Percentiles rank a stretch among this genome's conserved stretches.
These are phyloP conservation scores for Hymenoscyphus salicellus DNA, from an alignment of 2,329 filamentous ascomycete genomes.

Conservation along the genomic window DNA sequence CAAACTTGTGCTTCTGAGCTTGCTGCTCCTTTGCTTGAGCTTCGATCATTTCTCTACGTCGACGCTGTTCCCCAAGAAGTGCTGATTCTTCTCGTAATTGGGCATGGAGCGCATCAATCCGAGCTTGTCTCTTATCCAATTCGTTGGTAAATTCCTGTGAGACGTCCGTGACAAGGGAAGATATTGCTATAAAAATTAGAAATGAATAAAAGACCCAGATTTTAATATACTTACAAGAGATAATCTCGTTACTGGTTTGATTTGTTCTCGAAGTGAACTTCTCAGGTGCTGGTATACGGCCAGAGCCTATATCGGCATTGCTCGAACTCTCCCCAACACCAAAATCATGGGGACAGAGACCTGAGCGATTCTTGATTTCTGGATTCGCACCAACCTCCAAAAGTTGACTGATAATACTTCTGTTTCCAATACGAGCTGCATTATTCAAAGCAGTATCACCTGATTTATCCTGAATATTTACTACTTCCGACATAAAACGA, in stretches of 20 bases:
- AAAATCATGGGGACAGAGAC: constrained; percentile 88
- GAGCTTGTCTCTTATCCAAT: constrained; percentile 77
- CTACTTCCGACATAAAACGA: constrained; percentile 94
- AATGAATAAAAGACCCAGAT: constrained; percentile 10
- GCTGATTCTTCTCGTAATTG: constrained; percentile 78
- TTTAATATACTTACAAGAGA: constrained; percentile 63
- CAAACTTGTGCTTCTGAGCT: constrained; percentile 66
- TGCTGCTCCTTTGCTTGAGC: constrained; percentile 61
- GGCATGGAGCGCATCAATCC: constrained; percentile 77
- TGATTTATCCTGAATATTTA: constrained; percentile 89
- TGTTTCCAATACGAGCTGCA: constrained; percentile 86
- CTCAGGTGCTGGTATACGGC: constrained; percentile 45
- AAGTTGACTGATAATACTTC: constrained; percentile 93
- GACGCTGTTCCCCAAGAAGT: constrained; percentile 73
- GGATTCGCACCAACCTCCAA: constrained; percentile 93
- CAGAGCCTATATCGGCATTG: constrained; percentile 48
- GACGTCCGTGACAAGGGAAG: constrained; percentile 75
- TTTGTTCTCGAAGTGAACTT: constrained; percentile 48
- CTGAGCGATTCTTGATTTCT: constrained; percentile 86
- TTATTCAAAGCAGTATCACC: constrained; percentile 95
- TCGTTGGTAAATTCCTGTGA: constrained; percentile 76
- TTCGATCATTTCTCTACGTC: constrained; percentile 68
- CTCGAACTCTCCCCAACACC: constrained; percentile 64
- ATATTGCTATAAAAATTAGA: constrained; percentile 62
- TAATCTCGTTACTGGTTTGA: constrained; percentile 76